Base-by-base conservation (phyloP, 208 protist species). In the Sergeia podlipaevii region DNA sequence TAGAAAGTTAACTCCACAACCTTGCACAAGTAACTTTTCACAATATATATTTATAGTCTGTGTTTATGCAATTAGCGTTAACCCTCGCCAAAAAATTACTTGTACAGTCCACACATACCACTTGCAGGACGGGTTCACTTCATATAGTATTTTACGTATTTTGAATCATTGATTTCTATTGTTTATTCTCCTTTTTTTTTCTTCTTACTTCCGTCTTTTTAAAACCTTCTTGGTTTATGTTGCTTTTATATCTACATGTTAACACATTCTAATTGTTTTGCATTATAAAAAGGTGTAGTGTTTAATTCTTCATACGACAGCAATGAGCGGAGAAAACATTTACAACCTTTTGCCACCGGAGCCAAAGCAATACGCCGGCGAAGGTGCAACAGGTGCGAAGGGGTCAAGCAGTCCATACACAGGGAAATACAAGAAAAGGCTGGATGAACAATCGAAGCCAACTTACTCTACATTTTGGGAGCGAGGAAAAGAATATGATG, bases 381-480 rank as follows among this genome's bases (percentile, higher is more conserved):
- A 29, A 10, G 30, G 2, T 42, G 29, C 52, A 65, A 24, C 33
- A 49, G 32, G 32, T 23, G 41, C 17, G 11, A 54, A 58, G 45
- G 28, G 6, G 11, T 37, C 8, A 11, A 52, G 60, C 8, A 32
- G 52, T 2, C 71, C 77, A 3, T 86, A 86, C 46, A 87, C 73
- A 37, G 80, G 84, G 13, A 74, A 68, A 15, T 91, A 91, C 56
- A 55, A 85, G 17, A 89, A 80, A 51, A 76, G 77, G 49, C 55
- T 85, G 44, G 64, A 58, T 6, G 81, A 89, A 17, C 72, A 62
- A 37, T 32, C 66, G 17, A 94, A 94, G 45, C 87, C 87, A 0
- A 36, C 73, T 0, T 94, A 91, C 54, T 94, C 87, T 1, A 94
- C 87, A 0, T 94, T 94, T 63, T 88, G 69, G 55, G 66, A 91